Evolutionary conservation across 1,284 basidiomycete species (phyloP), one percentile per base, ranked within the genome.

Genomic region (Ustilago esculenta): DNA sequence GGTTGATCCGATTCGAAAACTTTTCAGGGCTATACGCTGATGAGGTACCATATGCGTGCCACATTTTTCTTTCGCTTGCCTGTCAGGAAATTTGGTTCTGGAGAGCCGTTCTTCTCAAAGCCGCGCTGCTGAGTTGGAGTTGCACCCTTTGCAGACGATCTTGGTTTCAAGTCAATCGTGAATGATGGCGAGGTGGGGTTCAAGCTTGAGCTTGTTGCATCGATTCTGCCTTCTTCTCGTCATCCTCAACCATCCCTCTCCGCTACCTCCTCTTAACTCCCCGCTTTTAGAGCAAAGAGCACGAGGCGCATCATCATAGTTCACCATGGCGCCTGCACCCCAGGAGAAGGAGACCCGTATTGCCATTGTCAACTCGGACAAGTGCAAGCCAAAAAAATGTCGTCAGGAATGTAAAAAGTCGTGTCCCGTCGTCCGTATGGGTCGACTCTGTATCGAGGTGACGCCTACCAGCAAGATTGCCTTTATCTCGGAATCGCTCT

Each of bases 321-420:
- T 36, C 44, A 68, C 14, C 34, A 73, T 73, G 71, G 66, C 71
- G 55, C 71, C 72, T 29, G 32, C 69, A 59, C 58, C 67, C 40
- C 46, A 43, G 35, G 39, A 73, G 56, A 79, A 77, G 68, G 79
- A 81, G 69, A 79, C 77, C 41, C 73, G 79, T 66, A 81, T 81
- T 52, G 79, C 79, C 43, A 81, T 81, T 47, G 77, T 81, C 68
- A 79, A 79, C 60, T 42, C 68, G 42, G 80, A 81, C 69, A 81
- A 81, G 61, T 81, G 80, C 67, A 81, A 81, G 61, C 80, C 80
- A 12, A 75, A 76, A 40, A 81, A 81, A 56, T 81, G 80, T 57
- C 72, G 76, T 37, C 80, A 81, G 56, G 80, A 81, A 58, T 81
- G 80, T 66, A 81, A 81, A 57, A 80, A 80, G 61, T 76, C 73